These are phyloP conservation scores for Penicillium hesseltinei DNA, from an alignment of 2,329 filamentous ascomycete species.

Conservation along the genomic window DNA sequence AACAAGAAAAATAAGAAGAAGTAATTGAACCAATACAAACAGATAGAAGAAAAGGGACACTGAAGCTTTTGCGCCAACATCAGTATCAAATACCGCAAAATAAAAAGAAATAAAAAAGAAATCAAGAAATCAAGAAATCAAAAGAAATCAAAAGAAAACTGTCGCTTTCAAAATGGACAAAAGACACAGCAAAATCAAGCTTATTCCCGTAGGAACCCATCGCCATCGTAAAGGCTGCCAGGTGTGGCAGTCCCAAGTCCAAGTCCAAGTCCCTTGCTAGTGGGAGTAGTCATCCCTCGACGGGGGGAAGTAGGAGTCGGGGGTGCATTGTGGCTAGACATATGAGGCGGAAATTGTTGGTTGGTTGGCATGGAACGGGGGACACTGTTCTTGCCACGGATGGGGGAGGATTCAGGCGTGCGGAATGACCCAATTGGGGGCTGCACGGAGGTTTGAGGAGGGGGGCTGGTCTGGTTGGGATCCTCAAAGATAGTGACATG, in stretches of 20 bases:
- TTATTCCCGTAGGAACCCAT: slow-evolving; percentile 40
- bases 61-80: neutral
- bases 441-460: slow-evolving; percentile 5
- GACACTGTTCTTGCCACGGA: slow-evolving; percentile 12
- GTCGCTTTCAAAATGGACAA: slow-evolving; percentile 1
- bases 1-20: neutral
- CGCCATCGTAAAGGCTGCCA: slow-evolving; percentile 48
- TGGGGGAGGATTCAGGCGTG: slow-evolving; percentile 16
- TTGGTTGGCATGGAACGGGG: slow-evolving; percentile 17
- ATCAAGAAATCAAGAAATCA: neutral
- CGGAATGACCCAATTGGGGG: slow-evolving; percentile 13
- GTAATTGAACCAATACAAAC: neutral
- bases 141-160: neutral
- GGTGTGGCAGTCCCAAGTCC: slow-evolving; percentile 40
- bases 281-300: slow-evolving; percentile 29
- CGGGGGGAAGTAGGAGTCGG: slow-evolving; percentile 17
- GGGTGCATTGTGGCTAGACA: slow-evolving; percentile 12
- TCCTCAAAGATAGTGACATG: slow-evolving; percentile 44
- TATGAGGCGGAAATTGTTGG: slow-evolving; percentile 18
- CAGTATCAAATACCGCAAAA: neutral
- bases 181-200: neutral
- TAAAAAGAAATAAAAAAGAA: neutral
- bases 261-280: slow-evolving; percentile 27
- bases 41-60: neutral
- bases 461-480: slow-evolving; percentile 21